Conservation (phyloP, 768 basidiomycete species). For the Sarcomyxa edulis region DNA sequence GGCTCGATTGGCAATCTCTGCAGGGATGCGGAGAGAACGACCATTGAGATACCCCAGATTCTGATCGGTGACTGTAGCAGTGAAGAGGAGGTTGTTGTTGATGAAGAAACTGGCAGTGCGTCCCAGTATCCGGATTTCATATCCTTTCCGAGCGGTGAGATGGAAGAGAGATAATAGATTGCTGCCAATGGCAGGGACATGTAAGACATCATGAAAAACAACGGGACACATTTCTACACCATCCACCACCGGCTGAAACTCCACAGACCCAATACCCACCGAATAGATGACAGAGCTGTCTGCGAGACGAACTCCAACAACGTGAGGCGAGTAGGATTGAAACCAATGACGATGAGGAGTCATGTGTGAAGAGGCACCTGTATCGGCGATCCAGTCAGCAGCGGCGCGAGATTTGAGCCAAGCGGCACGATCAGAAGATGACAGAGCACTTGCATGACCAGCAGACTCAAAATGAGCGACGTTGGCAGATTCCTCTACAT, state of each 20-base stretch:
- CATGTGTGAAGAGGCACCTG: conserved; percentile 28
- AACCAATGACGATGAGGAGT: conserved; percentile 25
- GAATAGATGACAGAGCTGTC: conserved; percentile 19
- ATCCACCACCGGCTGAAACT: conserved; percentile 13
- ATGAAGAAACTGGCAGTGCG: conserved; percentile 5
- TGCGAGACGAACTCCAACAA: conserved; percentile 18
- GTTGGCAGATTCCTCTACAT: too few relatives aligned
- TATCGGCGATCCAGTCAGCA: conserved; percentile 7
- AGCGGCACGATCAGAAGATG: background rate
- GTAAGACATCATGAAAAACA: conserved; percentile 8
- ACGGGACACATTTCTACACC: background rate
- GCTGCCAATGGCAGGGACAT: conserved; percentile 10
- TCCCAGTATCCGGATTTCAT: conserved; percentile 1
- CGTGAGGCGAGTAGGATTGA: conserved; percentile 11
- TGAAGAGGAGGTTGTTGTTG: conserved; percentile 8
- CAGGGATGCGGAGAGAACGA: conserved; percentile 3
- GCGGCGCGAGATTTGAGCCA: background rate
- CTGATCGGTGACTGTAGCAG: conserved; percentile 15
- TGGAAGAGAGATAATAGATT: conserved; percentile 10
- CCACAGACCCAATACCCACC: conserved; percentile 19
- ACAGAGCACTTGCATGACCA: conserved; percentile 3
- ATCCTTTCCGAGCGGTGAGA: conserved; percentile 7
- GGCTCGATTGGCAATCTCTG: background rate
- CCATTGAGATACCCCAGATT: conserved; percentile 19
- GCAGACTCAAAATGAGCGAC: conserved; percentile 1